Evolutionary conservation across 2,329 filamentous ascomycete genomes (phyloP), one percentile per base, ranked within the genome.

Genomic region (Penicillium griseofulvum): DNA sequence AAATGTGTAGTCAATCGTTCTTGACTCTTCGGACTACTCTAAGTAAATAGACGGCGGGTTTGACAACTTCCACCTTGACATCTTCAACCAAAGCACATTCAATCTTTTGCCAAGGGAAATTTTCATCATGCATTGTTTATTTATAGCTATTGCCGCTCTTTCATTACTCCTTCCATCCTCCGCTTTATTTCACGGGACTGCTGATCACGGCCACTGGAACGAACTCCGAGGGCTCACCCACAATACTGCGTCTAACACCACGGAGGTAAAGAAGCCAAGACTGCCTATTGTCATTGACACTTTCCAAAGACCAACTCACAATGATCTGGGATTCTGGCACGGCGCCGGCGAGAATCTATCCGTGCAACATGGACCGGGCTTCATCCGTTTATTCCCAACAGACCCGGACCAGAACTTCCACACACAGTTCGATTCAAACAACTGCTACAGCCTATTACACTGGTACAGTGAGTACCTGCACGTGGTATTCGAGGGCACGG

Each of bases 271-370:
- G 17, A 53, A 24, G 4, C 26, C 42, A 7, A 44, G 54, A 3
- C 39, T 57, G 0, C 53, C 64, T 1, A 52, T 76, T 11, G 74
- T 87, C 0, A 82, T 89, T 54, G 87, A 89, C 70, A 79, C 78
- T 4, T 89, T 89, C 60, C 71, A 71, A 34, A 78, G 76, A 60
- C 54, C 70, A 3, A 72, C 78, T 57, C 77, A 71, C 26, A 89
- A 89, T 64, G 79, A 82, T 17, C 77, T 88, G 2, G 82, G 81
- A 3, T 80, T 83, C 69, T 89, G 84, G 81, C 86, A 88, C 68
- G 86, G 87, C 10, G 77, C 77, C n/a, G 84, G 86, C 44, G 85
- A 88, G 56, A 78, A 79, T 16, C 79, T 87, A 65, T 75, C 71
- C 5, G 69, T 83, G 24, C 80, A 78, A 12, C 82, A 82, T 62